Conservation (phyloP, 73 alveolate species). For the Tetrahymena malaccensis region DNA sequence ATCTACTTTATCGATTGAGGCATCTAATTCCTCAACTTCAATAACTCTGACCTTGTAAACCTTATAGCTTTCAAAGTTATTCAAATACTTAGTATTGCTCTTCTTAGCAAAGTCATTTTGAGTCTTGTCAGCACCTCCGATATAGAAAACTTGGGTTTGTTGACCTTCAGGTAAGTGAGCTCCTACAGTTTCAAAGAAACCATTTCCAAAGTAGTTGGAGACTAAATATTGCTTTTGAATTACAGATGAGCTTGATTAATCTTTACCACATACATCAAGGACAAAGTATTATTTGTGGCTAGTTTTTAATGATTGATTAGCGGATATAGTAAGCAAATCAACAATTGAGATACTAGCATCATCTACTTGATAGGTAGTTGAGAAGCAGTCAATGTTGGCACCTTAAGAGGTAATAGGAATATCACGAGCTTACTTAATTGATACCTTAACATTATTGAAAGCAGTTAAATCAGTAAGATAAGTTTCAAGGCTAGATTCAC, state of each 20-base stretch:
- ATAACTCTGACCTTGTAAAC: not conserved
- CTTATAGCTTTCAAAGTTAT: not conserved
- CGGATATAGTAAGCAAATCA: not conserved
- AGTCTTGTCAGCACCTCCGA: not conserved
- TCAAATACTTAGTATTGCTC: not conserved
- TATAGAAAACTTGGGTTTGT: not conserved
- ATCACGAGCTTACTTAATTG: not conserved
- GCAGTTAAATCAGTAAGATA: not conserved
- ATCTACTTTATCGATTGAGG: not conserved
- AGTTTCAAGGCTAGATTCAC: not conserved
- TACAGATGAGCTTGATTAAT: not conserved
- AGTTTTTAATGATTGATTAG: not conserved
- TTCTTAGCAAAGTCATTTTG: not conserved
- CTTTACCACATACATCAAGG: not conserved
- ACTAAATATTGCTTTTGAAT: not conserved
- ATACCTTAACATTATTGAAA: not conserved
- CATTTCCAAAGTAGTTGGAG: not conserved
- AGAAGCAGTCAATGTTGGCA: not conserved
- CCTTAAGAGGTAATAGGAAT: not conserved
- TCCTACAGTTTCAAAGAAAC: not conserved
- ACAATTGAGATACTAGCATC: not conserved
- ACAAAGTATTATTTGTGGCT: not conserved
- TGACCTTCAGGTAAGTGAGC: not conserved
- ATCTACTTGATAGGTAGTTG: not conserved
- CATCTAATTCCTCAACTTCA: not conserved